These are phyloP conservation scores for Grosmannia clavigera DNA, from an alignment of 2,329 filamentous ascomycete species.

Conservation along the genomic window DNA sequence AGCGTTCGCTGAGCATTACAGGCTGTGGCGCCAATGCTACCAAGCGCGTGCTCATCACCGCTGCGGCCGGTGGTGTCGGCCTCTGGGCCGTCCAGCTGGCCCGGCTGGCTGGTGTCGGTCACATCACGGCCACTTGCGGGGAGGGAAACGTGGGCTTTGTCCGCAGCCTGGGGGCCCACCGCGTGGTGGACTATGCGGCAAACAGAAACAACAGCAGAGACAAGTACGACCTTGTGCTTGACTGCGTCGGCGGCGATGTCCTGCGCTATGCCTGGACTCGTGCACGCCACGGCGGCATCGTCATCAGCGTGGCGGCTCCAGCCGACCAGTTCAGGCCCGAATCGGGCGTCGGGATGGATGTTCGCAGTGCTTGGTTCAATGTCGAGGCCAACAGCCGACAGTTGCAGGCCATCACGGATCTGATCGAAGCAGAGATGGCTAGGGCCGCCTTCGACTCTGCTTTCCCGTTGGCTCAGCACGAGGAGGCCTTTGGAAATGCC, in stretches of 20 bases:
- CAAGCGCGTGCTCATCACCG: conserved; percentile 15
- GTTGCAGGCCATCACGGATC: conserved; percentile 10
- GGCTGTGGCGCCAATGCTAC: conserved; percentile 4
- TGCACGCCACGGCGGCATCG: conserved; percentile 8
- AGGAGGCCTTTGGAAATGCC: conserved; percentile 8
- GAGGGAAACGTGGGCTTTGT: conserved; percentile 11
- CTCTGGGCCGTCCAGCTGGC: conserved; percentile 16
- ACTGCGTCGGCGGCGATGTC: conserved; percentile 11
- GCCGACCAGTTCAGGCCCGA: conserved; percentile 7
- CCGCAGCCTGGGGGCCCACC: conserved; percentile 11
- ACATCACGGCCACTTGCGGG: conserved; percentile 10
- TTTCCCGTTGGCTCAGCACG: conserved; percentile 10
- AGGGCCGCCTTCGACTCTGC: conserved; percentile 10
- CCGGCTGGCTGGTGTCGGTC: conserved; percentile 12
- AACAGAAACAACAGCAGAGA: neutral
- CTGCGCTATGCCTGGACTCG: conserved; percentile 10
- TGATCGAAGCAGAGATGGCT: conserved; percentile 7
- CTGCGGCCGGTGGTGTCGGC: conserved; percentile 13
- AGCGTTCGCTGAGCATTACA: neutral
- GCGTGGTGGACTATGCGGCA: conserved; percentile 10
- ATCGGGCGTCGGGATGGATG: conserved; percentile 8
- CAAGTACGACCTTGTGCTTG: conserved; percentile 13
- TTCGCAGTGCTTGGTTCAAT: conserved; percentile 8
- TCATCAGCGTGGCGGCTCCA: conserved; percentile 12
- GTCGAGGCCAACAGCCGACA: conserved; percentile 8